Base-by-base conservation (phyloP, 2,329 filamentous ascomycete species). In the Aureobasidium sp. region DNA sequence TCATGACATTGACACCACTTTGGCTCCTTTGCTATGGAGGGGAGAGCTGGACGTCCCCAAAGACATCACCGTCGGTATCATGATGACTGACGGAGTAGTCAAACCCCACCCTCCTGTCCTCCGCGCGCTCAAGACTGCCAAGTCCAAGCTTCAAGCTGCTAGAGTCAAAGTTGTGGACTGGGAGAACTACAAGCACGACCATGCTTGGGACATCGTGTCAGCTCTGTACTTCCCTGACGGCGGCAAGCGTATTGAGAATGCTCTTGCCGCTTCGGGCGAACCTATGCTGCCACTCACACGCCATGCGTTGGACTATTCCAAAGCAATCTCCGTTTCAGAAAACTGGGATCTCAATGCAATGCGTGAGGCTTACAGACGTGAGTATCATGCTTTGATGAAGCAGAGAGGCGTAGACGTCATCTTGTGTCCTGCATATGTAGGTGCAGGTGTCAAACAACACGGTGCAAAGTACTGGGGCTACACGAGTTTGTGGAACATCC, bases 161-260 rank as follows among this genome's bases (percentile, higher is more conserved):
- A 62, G 64, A 6, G 60, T 65, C 40, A 64, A 65, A 0, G 66
- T 70, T 0, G 68, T 84, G 1, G 78, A 83, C 38, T 81, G 78
- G 70, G 66, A 74, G 51, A 74, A 79, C 2, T 77, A 78, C 64
- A 70, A 77, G 13, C 80, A 81, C 64, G 74, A 77, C 35, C 72
- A 77, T 61, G 79, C 75, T 1, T 81, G 78, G 77, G 74, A 77
- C 2, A 77, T 78, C 8, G 68, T 77, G 33, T 69, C 75, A 1
- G 73, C 69, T 3, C 66, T 84, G 0, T 86, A 86, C 68, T 87
- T 83, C 71, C 71, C 77, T 1, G 85, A 88, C 64, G 84, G 82
- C 35, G 85, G 78, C 0, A 71, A 75, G 21, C 58, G 58, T 15
- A 47, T 60, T 29, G 13, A 25, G 6, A 79, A 83, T 61, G 80